Evolutionary conservation across 2,329 filamentous ascomycete genomes (phyloP), one percentile per base, ranked within the genome.

Genomic region (Herpotrichia juniperi): DNA sequence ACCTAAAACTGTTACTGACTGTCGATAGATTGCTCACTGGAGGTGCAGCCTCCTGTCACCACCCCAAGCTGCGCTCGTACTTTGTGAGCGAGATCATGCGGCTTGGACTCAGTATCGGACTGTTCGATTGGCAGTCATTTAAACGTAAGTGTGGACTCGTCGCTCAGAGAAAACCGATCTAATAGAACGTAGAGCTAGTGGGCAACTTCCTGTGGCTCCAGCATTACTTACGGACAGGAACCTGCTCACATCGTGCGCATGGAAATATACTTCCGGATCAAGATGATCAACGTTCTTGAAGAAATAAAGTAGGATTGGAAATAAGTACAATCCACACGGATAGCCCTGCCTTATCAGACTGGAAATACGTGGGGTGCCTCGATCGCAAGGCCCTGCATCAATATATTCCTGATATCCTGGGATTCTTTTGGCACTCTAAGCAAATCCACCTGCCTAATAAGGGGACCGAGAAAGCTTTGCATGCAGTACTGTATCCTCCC

Each of bases 171-270:
- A 3, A 5, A 9, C n/a, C 14, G n/a, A 6, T 35, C 35, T 32
- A 28, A 22, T n/a, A 17, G n/a, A 24, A 17, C 24, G 11, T 26
- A 58, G 55, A 51, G 31, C 52, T 34, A 5, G 14, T 59, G 44
- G 50, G 47, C 8, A 59, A 56, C 25, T 59, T 59, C 32, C 19
- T 59, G 21, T 59, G 56, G 56, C 28, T 59, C 45, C 56, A 59
- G 43, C 53, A 56, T 8, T 56, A 47, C 22, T 31, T 59, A 11
- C 39, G 53, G 25, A 42, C 30, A 42, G 42, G 46, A 16, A 42
- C 42, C 26, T 25, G 26, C 12, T 28, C 19, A 24, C 21, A 8
- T 16, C 37, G 19, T 16, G 12, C 4, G 14, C 37, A 40, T 24
- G 16, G 11, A 17, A 34, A 34, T 7, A 37, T 21, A 7, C n/a